phyloP scores from a whole-genome alignment of 2,329 filamentous ascomycete genomes.

The Calycina marina region DNA sequence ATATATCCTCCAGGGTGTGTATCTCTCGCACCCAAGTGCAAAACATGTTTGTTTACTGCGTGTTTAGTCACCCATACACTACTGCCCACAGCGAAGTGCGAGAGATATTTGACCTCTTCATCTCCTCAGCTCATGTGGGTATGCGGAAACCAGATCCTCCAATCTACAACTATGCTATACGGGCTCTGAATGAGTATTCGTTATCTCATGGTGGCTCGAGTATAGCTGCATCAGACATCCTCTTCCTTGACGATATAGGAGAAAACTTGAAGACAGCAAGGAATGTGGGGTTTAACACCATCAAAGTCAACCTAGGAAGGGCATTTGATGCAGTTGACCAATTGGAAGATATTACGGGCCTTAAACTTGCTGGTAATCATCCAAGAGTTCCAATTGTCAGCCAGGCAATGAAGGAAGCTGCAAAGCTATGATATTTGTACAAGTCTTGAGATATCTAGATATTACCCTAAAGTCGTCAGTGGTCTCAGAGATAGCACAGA shows the following conservation, averaged over 20 bases:
- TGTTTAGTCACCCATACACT: slow-evolving; percentile 49
- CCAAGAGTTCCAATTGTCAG: slow-evolving; percentile 13
- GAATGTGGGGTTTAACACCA: slow-evolving; percentile 60
- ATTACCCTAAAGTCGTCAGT: too few relatives aligned
- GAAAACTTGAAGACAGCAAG: slow-evolving; percentile 76
- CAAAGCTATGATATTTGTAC: slow-evolving; percentile 1
- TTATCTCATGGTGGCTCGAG: slow-evolving; percentile 22
- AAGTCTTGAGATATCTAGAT: too few relatives aligned
- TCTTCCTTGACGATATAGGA: slow-evolving; percentile 83
- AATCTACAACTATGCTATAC: slow-evolving; percentile 65
- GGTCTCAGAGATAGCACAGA: too few relatives aligned
- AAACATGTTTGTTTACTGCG: not conserved
- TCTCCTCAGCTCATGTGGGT: slow-evolving; percentile 75
- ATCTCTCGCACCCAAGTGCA: not conserved
- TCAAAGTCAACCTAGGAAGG: slow-evolving; percentile 71
- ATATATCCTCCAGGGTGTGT: slow-evolving; percentile 55
- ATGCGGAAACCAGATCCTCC: slow-evolving; percentile 73
- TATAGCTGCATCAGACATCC: slow-evolving; percentile 50
- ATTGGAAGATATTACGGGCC: slow-evolving; percentile 60
- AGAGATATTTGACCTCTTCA: slow-evolving; percentile 68
- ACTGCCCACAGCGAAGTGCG: slow-evolving; percentile 43
- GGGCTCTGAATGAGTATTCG: slow-evolving; percentile 43
- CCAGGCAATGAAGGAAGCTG: slow-evolving; percentile 3
- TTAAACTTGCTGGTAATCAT: slow-evolving; percentile 33
- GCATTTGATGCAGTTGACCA: slow-evolving; percentile 70